phyloP scores from a whole-genome alignment of 1,284 basidiomycete species.

The Sporisorium exsertum region DNA sequence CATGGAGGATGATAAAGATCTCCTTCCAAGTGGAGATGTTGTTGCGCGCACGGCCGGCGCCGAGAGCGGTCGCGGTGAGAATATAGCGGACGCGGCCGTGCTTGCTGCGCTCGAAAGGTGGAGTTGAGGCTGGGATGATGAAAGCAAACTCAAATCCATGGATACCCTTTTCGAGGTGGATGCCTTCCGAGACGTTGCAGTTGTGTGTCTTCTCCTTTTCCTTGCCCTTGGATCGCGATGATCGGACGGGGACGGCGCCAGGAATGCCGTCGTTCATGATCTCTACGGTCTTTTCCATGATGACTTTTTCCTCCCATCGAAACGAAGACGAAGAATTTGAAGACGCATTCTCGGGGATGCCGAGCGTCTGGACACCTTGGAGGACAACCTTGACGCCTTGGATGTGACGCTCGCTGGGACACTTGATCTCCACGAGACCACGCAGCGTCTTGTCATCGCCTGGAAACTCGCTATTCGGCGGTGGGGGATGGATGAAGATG shows the following conservation, averaged over 20 bases:
- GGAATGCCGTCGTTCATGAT: conserved; percentile 53
- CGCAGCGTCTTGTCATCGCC: conserved; percentile 66
- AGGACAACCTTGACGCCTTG: conserved; percentile 57
- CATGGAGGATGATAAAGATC: conserved; percentile 65
- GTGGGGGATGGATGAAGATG: conserved; percentile 63
- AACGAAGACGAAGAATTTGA: conserved; percentile 22
- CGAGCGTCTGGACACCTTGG: conserved; percentile 61
- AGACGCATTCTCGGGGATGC: conserved; percentile 57
- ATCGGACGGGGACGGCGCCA: conserved; percentile 31
- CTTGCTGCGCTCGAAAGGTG: conserved; percentile 65
- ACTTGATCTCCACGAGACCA: conserved; percentile 66
- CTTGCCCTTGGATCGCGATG: conserved; percentile 43
- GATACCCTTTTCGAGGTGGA: conserved; percentile 62
- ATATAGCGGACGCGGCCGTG: conserved; percentile 65
- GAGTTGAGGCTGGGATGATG: conserved; percentile 63
- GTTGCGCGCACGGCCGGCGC: conserved; percentile 59
- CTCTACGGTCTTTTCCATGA: conserved; percentile 64
- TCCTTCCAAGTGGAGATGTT: conserved; percentile 61
- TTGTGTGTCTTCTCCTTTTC: conserved; percentile 43
- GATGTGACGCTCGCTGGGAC: conserved; percentile 63
- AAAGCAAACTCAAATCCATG: conserved; percentile 68
- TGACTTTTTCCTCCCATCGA: conserved; percentile 64
- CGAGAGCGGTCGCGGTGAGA: conserved; percentile 63
- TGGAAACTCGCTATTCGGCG: conserved; percentile 50
- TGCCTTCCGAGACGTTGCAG: conserved; percentile 39